Percentiles rank a stretch among this genome's conserved stretches.
Conservation (phyloP, 2,329 filamentous ascomycete genomes). For the Clarireedia monteithiana region DNA sequence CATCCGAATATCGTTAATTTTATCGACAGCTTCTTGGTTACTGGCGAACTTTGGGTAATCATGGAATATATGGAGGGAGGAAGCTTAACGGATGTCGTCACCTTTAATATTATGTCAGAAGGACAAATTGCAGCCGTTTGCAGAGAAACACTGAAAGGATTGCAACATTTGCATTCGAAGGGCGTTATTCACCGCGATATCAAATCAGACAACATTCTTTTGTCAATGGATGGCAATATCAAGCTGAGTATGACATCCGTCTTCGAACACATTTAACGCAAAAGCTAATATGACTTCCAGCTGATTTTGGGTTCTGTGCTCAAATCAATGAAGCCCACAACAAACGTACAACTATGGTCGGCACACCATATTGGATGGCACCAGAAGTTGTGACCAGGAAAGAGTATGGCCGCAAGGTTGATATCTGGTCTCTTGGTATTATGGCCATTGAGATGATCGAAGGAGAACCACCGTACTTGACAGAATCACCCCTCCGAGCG, state of each 20-base stretch:
- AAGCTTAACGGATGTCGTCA: constrained; percentile 94
- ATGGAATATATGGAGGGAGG: constrained; percentile 99
- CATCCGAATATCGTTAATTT: constrained; percentile 99
- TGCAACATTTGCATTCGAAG: constrained; percentile 95
- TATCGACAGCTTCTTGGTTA: constrained; percentile 89
- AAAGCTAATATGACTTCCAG: constrained; percentile 40
- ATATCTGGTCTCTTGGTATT: constrained; percentile 97
- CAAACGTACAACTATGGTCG: constrained; percentile 98
- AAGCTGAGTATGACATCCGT: constrained; percentile 70
- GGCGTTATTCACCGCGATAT: constrained; percentile 98
- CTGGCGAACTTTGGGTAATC: constrained; percentile 92
- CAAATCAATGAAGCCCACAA: constrained; percentile 96
- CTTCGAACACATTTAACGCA: not conserved
- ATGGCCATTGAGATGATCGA: constrained; percentile 99
- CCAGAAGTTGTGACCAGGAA: constrained; percentile 96
- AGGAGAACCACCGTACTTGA: constrained; percentile 93
- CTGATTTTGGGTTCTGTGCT: constrained; percentile 97
- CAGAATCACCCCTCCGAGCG: constrained; percentile 85
- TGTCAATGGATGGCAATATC: constrained; percentile 91
- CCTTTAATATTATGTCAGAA: constrained; percentile 98
- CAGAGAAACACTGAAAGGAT: constrained; percentile 80
- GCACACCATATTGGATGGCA: constrained; percentile 99
- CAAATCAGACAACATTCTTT: constrained; percentile 95
- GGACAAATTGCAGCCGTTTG: constrained; percentile 95
- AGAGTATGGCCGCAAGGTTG: constrained; percentile 96